These are phyloP conservation scores for Calendula officinalis DNA, from an alignment of 129 eudicot genomes.

Conservation along the genomic window DNA sequence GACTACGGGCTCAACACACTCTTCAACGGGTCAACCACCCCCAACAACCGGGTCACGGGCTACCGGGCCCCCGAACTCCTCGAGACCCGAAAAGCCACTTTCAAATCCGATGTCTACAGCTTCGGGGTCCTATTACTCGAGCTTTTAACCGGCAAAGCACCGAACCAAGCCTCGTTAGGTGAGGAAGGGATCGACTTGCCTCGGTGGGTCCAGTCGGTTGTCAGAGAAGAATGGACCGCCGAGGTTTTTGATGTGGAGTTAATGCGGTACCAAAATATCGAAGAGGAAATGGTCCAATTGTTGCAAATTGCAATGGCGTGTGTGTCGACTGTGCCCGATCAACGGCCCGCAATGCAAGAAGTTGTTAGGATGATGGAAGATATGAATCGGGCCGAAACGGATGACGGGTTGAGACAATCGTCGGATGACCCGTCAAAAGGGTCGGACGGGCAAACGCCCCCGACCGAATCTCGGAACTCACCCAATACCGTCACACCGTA, in stretches of 20 bases:
- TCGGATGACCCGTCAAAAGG: conserved; percentile 84
- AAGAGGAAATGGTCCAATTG: conserved; percentile 93
- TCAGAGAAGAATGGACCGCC: conserved; percentile 88
- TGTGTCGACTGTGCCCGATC: conserved; percentile 71
- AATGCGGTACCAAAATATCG: conserved; percentile 69
- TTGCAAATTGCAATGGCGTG: conserved; percentile 92
- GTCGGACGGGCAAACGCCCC: conserved; percentile 81
- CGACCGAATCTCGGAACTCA: conserved; percentile 54
- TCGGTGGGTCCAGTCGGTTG: conserved; percentile 92
- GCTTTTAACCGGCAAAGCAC: conserved; percentile 86
- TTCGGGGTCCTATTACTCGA: conserved; percentile 80
- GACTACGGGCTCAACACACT: conserved; percentile 78
- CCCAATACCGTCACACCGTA: conserved; percentile 62
- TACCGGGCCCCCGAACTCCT: conserved; percentile 88
- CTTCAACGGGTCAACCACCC: conserved; percentile 42
- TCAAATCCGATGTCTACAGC: conserved; percentile 87
- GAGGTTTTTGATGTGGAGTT: conserved; percentile 90
- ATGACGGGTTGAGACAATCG: conserved; percentile 72
- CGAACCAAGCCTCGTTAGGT: conserved; percentile 80
- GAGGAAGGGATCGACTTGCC: conserved; percentile 96
- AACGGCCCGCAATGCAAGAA: conserved; percentile 76
- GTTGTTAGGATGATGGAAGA: conserved; percentile 89
- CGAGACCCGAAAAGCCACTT: conserved; percentile 65
- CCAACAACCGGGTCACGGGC: conserved; percentile 65
- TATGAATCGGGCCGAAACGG: conserved; percentile 61